Conservation (phyloP, 2,329 filamentous ascomycete genomes). For the Pseudocercospora eumusae region DNA sequence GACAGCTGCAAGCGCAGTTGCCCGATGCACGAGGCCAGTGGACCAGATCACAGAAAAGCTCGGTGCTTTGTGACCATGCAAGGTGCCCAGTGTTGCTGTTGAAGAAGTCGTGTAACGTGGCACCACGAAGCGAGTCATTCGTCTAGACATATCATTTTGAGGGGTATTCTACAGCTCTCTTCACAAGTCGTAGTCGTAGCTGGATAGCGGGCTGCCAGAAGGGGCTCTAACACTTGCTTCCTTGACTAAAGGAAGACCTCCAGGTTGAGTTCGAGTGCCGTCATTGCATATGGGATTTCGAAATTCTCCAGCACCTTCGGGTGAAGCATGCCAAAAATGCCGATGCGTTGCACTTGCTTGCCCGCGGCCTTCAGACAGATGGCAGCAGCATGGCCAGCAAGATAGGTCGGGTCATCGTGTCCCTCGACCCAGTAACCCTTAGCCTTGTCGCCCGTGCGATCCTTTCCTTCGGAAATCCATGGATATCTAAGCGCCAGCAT, state of each 20-base stretch:
- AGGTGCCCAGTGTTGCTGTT: neutral
- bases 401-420: slow-evolving; percentile 87
- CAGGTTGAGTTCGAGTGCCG: slow-evolving; percentile 90
- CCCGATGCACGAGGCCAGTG: slow-evolving; percentile 9
- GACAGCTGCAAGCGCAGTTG: slow-evolving; percentile 9
- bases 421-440: slow-evolving; percentile 88
- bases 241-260: slow-evolving; percentile 76
- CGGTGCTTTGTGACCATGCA: neutral
- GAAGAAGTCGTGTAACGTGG: slow-evolving; percentile 2
- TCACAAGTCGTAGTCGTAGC: slow-evolving; percentile 1
- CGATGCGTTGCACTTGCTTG: slow-evolving; percentile 70
- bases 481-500: slow-evolving; percentile 86
- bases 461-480: slow-evolving; percentile 77
- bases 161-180: neutral
- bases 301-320: slow-evolving; percentile 92
- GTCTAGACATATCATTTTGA: slow-evolving; percentile 1
- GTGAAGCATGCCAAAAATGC: slow-evolving; percentile 91
- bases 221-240: neutral
- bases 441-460: slow-evolving; percentile 55
- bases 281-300: slow-evolving; percentile 89
- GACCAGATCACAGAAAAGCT: slow-evolving; percentile 2
- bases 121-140: neutral
- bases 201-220: neutral
- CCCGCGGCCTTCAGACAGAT: slow-evolving; percentile 75
- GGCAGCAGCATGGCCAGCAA: slow-evolving; percentile 82